Percentiles rank a stretch among this genome's conserved stretches.
Evolutionary conservation across 225 moss, liverwort and hornwort genomes (phyloP).

Genomic region (Thuidium tamariscinum): DNA sequence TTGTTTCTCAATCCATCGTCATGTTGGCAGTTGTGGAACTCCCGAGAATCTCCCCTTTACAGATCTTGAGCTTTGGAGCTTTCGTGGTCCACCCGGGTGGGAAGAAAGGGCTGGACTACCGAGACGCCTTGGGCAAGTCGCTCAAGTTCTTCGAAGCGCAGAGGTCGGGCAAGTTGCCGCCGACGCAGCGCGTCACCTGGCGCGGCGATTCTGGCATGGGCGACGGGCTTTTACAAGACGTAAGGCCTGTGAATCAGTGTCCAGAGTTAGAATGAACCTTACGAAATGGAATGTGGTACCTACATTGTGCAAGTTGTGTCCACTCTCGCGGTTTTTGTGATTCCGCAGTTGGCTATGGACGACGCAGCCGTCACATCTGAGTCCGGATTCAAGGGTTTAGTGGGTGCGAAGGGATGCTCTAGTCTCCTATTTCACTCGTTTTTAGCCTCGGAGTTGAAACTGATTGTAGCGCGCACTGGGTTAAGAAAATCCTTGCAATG

Average conservation of each 20-base stretch:
- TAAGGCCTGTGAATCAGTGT: background rate
- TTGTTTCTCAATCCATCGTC: background rate
- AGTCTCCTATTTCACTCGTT: background rate
- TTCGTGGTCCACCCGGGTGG: background rate
- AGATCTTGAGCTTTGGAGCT: slow-evolving; percentile 12
- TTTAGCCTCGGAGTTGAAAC: no score
- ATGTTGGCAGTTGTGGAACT: background rate
- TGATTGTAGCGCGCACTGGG: background rate
- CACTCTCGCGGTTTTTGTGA: background rate
- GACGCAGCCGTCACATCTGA: background rate
- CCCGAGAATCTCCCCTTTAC: background rate
- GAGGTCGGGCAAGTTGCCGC: slow-evolving; percentile 39
- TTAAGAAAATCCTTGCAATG: background rate
- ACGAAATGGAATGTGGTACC: background rate
- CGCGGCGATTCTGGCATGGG: slow-evolving; percentile 42
- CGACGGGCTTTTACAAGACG: slow-evolving; percentile 32
- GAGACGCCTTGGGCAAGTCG: slow-evolving; percentile 23
- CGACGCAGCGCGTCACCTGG: slow-evolving; percentile 39
- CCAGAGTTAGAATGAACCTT: background rate
- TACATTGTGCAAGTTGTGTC: background rate
- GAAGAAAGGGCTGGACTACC: slow-evolving; percentile 9
- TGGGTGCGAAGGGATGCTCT: background rate
- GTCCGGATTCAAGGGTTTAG: background rate
- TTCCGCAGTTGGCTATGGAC: background rate
- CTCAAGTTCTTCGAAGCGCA: slow-evolving; percentile 52